phyloP scores from a whole-genome alignment of 2,329 filamentous ascomycete genomes.

The Aspergillus fischeri region DNA sequence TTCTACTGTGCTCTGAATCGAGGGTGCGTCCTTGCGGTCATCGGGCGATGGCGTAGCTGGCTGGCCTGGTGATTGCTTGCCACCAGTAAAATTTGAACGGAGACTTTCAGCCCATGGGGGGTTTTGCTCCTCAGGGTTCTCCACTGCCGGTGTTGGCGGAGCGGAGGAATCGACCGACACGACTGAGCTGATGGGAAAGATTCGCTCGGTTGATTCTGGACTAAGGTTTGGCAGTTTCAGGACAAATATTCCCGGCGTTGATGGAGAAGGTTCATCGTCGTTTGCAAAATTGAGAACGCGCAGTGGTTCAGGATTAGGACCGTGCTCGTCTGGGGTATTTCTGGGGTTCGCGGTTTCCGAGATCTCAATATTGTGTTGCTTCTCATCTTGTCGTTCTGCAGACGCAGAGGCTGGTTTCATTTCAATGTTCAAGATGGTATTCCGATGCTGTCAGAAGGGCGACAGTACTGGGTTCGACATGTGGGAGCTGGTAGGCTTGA shows the following conservation, averaged over 20 bases:
- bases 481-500: neutral
- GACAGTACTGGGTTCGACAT: neutral
- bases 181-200: constrained; percentile 77
- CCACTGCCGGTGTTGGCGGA: constrained; percentile 21
- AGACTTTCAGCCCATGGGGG: constrained; percentile 16
- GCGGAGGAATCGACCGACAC: constrained; percentile 61
- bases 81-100: neutral
- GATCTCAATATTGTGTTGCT: neutral
- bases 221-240: constrained; percentile 25
- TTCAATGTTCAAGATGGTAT: neutral
- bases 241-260: constrained; percentile 12
- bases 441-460: neutral
- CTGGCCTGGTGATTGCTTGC: constrained; percentile 2
- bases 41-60: neutral
- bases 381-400: neutral
- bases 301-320: constrained; percentile 18
- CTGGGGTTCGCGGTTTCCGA: neutral
- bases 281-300: constrained; percentile 18
- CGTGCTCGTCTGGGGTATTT: constrained; percentile 4
- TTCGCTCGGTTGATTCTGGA: constrained; percentile 51
- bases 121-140: constrained; percentile 15
- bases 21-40: neutral
- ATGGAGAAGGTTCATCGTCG: constrained; percentile 12
- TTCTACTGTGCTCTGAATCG: neutral
- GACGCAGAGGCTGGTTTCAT: neutral